A percentile compares a stretch with the other conserved stretches of the same genome.
These are phyloP conservation scores for Hyphopichia burtonii DNA, from an alignment of 1,139 yeast genomes.

Conservation along the genomic window DNA sequence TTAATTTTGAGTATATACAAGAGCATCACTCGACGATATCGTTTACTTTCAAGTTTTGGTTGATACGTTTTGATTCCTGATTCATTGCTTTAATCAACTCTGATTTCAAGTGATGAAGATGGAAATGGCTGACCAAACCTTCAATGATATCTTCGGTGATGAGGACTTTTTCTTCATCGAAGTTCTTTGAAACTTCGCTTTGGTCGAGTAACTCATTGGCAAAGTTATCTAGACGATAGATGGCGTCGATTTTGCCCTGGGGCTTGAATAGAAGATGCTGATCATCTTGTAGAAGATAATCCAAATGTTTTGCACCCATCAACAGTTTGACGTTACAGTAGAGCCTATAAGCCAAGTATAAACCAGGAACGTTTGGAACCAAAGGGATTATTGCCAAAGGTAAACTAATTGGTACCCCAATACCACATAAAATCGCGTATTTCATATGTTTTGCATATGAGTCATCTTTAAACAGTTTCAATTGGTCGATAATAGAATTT, in stretches of 20 bases:
- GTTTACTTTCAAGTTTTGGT: conserved; percentile 3
- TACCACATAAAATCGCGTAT: conserved; percentile 44
- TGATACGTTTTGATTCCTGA: conserved; percentile 39
- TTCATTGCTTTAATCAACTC: conserved; percentile 45
- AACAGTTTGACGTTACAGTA: conserved; percentile 84
- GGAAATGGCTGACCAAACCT: conserved; percentile 23
- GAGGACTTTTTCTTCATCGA: conserved; percentile 28
- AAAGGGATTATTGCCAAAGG: conserved; percentile 84
- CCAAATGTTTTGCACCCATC: conserved; percentile 70
- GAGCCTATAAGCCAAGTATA: conserved; percentile 76
- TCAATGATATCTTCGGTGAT: conserved; percentile 33
- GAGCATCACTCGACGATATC: conserved; percentile 4
- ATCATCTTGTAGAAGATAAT: conserved; percentile 40
- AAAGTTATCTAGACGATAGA: conserved; percentile 12
- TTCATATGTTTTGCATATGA: conserved; percentile 31
- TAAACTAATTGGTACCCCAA: conserved; percentile 72
- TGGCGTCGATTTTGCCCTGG: conserved; percentile 17
- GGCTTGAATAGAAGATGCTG: conserved; percentile 23
- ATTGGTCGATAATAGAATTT: conserved; percentile 30
- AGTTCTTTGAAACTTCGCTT: conserved; percentile 11
- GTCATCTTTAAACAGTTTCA: conserved; percentile 25
- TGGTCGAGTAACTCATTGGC: conserved; percentile 9
- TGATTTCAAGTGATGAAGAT: conserved; percentile 35
- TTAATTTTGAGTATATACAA: no score
- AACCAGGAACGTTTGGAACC: conserved; percentile 95